Base-by-base conservation (phyloP, 129 eudicot species). In the Apium graveolens region DNA sequence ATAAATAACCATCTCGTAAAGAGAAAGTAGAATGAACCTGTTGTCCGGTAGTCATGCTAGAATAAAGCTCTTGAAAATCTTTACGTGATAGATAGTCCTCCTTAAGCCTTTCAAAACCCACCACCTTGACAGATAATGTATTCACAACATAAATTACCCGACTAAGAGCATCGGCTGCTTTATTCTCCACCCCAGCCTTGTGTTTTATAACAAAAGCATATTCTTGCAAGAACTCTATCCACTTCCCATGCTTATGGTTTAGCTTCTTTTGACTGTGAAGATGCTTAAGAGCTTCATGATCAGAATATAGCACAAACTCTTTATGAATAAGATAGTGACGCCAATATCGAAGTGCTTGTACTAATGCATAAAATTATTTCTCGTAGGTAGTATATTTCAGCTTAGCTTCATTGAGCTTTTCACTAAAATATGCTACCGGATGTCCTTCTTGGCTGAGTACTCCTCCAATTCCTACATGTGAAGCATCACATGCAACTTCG, bases 311-410 rank as follows among this genome's bases (percentile, higher is more conserved):
- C 49, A 73, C 34, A 43, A 73, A 73, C 35, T 73, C 55, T 43
- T 73, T 73, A 8, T 20, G 14, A 11, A 73, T 38, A 11, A 73
- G 76, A 73, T 73, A 35, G 37, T 73, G 76, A 17, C 76, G 48
- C 76, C 76, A 73, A 73, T 73, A 27, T 41, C 76, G 55, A 5
- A 73, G 51, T 42, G 76, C 53, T 41, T 73, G 55, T 12, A 73
- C 76, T 24, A 73, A 27, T 27, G 38, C 42, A 39, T 39, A n/a
- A 39, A 39, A 39, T 39, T 39, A 4, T 39, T 39, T 39, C 42
- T 39, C 42, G 42, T 39, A 39, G 3, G 42, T 39, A 39, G 42
- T 39, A 39, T 39, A 39, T 4, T 39, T 39, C 42, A 39, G 42
- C 7, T 39, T 39, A 39, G 42, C 42, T 39, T 39, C 42, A 39